These are phyloP conservation scores for Rhizomucor miehei DNA, from an alignment of 371 early-diverging fungal species.

Conservation along the genomic window DNA sequence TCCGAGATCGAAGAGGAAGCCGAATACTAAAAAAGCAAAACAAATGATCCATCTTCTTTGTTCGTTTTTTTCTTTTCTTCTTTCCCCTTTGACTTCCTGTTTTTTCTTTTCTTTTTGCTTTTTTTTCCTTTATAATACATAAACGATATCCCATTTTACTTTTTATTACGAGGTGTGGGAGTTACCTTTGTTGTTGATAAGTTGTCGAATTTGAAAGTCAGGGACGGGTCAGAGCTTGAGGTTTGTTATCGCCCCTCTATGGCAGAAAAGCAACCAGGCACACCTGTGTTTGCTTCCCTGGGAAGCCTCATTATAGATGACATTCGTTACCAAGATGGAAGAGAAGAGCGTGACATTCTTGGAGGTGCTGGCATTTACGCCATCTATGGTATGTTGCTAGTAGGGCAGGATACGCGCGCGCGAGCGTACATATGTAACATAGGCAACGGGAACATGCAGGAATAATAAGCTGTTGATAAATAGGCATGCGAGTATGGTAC, in stretches of 20 bases:
- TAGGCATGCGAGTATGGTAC: conserved; percentile 47
- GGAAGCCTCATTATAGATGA: conserved; percentile 51
- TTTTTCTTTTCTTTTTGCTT: no score
- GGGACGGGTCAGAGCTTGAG: no score
- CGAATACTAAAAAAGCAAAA: conserved; percentile 17
- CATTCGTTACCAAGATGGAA: conserved; percentile 37
- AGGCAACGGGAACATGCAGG: background rate
- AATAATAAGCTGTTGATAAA: background rate
- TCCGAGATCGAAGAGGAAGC: conserved; percentile 53
- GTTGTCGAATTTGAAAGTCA: no score
- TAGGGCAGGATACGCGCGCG: background rate
- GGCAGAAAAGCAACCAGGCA: no score
- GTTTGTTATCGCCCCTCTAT: no score
- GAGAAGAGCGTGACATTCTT: conserved; percentile 23
- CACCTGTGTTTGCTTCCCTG: conserved; percentile 19
- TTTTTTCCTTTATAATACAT: no score
- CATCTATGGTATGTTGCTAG: conserved; percentile 33
- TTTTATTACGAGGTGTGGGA: no score
- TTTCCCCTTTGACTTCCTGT: no score
- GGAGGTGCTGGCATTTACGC: conserved; percentile 52
- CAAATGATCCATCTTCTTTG: conserved; percentile 1
- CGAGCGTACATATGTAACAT: background rate
- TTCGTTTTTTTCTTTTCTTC: conserved; percentile 2
- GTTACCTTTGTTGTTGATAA: no score
- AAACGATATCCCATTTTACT: no score